phyloP scores from a whole-genome alignment of 257 asterid species.

The Capsicum baccatum region DNA sequence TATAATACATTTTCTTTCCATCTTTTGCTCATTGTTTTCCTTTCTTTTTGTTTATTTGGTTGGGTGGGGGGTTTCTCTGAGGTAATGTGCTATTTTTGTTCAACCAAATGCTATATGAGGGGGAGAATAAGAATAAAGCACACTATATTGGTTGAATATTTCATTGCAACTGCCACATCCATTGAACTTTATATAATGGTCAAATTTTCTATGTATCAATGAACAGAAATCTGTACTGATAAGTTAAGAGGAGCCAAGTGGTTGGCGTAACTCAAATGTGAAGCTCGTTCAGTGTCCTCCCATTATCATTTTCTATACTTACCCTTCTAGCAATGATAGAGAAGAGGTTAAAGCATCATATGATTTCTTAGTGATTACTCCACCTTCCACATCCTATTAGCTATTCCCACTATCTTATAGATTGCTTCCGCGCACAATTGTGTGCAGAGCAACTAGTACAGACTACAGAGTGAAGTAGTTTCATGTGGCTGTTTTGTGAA shows the following conservation, averaged over 20 bases:
- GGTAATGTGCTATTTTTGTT: background rate
- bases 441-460: background rate
- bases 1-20: background rate
- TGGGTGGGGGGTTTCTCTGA: background rate
- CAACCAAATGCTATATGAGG: constrained; percentile 7
- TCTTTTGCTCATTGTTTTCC: background rate
- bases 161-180: background rate
- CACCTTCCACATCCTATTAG: constrained; percentile 2
- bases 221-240: background rate
- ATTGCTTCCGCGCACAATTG: background rate
- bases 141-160: background rate
- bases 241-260: background rate
- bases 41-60: background rate
- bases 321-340: background rate
- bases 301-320: background rate
- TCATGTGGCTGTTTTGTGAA: background rate
- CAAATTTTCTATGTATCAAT: background rate
- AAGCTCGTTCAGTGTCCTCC: background rate
- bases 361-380: background rate
- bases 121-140: background rate
- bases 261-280: background rate
- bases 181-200: background rate
- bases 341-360: background rate
- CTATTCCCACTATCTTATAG: constrained; percentile 2
- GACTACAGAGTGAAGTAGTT: background rate